These are phyloP conservation scores for Mortierella hygrophila DNA, from an alignment of 192 early-diverging fungal species.

Conservation along the genomic window DNA sequence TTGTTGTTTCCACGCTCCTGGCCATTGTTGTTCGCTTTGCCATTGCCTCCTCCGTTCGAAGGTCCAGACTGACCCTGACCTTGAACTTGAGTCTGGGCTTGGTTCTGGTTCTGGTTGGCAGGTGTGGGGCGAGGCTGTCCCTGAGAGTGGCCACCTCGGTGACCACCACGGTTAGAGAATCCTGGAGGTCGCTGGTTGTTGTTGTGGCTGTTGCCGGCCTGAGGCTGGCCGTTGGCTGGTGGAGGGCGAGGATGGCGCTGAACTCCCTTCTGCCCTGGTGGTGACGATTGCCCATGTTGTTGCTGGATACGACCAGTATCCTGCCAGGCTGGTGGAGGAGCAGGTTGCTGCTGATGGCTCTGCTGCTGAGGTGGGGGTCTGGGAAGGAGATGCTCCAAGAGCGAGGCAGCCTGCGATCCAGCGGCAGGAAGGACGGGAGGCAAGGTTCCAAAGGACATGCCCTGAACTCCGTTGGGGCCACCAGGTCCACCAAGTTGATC, in stretches of 20 bases:
- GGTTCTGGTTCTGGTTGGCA: background rate
- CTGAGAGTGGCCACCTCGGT: slow-evolving; percentile 19
- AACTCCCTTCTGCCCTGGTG: slow-evolving; percentile 16
- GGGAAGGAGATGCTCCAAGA: slow-evolving; percentile 34
- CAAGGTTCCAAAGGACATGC: background rate
- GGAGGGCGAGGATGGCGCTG: slow-evolving; percentile 44
- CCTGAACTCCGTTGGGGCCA: slow-evolving; percentile 1
- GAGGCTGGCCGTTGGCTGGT: slow-evolving; percentile 10
- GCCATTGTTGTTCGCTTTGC: background rate
- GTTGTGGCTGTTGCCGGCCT: slow-evolving; percentile 8
- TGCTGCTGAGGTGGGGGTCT: slow-evolving; percentile 4
- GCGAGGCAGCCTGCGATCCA: slow-evolving; percentile 34
- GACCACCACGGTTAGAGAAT: slow-evolving; percentile 15
- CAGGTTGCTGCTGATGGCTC: slow-evolving; percentile 14
- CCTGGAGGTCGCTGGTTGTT: slow-evolving; percentile 7
- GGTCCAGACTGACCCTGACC: background rate
- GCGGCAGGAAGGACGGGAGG: slow-evolving; percentile 31
- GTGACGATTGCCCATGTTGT: slow-evolving; percentile 14
- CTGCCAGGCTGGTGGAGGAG: slow-evolving; percentile 19
- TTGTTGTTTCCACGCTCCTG: slow-evolving; percentile 7
- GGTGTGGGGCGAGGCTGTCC: slow-evolving; percentile 8
- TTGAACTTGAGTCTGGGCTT: background rate
- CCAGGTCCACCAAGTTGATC: slow-evolving; percentile 12
- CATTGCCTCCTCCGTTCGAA: background rate
- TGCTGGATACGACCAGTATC: slow-evolving; percentile 27